phyloP scores from a whole-genome alignment of 2,329 filamentous ascomycete species.

The Penicillium paneum region DNA sequence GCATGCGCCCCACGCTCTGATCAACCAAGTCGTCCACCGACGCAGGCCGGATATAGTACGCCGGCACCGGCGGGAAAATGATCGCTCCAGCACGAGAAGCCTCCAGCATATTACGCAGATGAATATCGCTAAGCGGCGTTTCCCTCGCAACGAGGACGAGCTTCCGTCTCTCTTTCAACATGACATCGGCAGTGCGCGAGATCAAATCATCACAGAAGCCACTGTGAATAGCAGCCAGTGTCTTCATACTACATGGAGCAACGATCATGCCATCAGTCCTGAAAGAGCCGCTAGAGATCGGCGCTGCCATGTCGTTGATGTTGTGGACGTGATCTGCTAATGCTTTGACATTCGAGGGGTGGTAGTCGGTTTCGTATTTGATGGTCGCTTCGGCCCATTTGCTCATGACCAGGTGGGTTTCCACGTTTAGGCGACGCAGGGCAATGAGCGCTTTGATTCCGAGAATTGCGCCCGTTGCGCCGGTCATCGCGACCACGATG shows the following conservation, averaged over 20 bases:
- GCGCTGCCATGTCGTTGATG: constrained; percentile 46
- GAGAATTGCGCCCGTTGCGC: constrained; percentile 48
- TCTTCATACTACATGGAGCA: constrained; percentile 51
- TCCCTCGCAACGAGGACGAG: constrained; percentile 45
- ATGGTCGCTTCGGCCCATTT: constrained; percentile 51
- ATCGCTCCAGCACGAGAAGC: constrained; percentile 40
- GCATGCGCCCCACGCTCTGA: constrained; percentile 48
- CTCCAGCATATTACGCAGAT: constrained; percentile 46
- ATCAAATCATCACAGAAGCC: constrained; percentile 49
- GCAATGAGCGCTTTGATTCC: constrained; percentile 45
- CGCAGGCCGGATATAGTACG: constrained; percentile 44
- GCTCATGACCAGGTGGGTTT: constrained; percentile 49
- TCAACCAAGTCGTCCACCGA: constrained; percentile 44
- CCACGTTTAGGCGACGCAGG: constrained; percentile 44
- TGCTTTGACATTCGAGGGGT: constrained; percentile 35
- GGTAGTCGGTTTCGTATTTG: constrained; percentile 48
- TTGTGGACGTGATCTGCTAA: constrained; percentile 42
- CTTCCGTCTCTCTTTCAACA: constrained; percentile 45
- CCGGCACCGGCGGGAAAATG: constrained; percentile 47
- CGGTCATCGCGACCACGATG: constrained; percentile 51
- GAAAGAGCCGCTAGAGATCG: constrained; percentile 48
- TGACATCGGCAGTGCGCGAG: constrained; percentile 47
- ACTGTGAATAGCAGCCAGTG: constrained; percentile 42
- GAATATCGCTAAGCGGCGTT: constrained; percentile 49
- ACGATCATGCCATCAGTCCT: constrained; percentile 48